Percentiles rank a stretch among this genome's conserved stretches.
These are phyloP conservation scores for Phlegmacium glaucopus DNA, from an alignment of 768 basidiomycete genomes.

Conservation along the genomic window DNA sequence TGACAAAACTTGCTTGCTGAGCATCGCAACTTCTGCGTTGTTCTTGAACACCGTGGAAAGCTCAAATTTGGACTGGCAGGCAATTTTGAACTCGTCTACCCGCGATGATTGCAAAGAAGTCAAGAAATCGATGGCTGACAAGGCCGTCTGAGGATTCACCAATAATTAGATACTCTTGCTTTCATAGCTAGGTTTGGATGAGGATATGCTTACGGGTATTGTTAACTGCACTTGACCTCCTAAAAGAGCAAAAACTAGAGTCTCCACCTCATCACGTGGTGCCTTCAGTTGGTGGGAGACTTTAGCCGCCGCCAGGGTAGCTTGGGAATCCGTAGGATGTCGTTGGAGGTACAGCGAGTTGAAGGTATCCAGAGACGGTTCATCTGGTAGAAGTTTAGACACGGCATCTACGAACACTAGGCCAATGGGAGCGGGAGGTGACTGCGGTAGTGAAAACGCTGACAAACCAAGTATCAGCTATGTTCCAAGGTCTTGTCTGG, in stretches of 20 bases:
- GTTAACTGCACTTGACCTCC: slow-evolving; percentile 39
- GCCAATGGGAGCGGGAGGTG: slow-evolving; percentile 43
- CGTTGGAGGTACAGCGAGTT: slow-evolving; percentile 76
- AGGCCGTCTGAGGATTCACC: slow-evolving; percentile 43
- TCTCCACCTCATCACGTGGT: slow-evolving; percentile 59
- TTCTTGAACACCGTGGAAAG: slow-evolving; percentile 68
- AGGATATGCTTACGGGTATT: slow-evolving; percentile 42
- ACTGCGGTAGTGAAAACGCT: slow-evolving; percentile 46
- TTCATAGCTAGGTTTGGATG: neutral
- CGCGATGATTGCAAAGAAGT: slow-evolving; percentile 46
- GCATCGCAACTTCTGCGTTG: slow-evolving; percentile 41
- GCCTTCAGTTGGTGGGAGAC: slow-evolving; percentile 45
- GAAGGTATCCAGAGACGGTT: slow-evolving; percentile 57
- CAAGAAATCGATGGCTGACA: slow-evolving; percentile 47
- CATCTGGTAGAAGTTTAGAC: slow-evolving; percentile 50
- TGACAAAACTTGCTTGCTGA: slow-evolving; percentile 29
- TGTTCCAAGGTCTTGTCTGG: too few species aligned
- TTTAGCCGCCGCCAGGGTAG: slow-evolving; percentile 63
- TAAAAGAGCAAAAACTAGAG: slow-evolving; percentile 47
- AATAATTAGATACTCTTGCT: neutral
- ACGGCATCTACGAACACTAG: slow-evolving; percentile 47
- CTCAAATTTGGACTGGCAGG: slow-evolving; percentile 50
- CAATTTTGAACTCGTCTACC: slow-evolving; percentile 56
- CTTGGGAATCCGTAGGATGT: slow-evolving; percentile 45
- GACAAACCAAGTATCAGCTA: neutral